These are phyloP conservation scores for Sporothrix inflata DNA, from an alignment of 2,329 filamentous ascomycete species.

Conservation along the genomic window DNA sequence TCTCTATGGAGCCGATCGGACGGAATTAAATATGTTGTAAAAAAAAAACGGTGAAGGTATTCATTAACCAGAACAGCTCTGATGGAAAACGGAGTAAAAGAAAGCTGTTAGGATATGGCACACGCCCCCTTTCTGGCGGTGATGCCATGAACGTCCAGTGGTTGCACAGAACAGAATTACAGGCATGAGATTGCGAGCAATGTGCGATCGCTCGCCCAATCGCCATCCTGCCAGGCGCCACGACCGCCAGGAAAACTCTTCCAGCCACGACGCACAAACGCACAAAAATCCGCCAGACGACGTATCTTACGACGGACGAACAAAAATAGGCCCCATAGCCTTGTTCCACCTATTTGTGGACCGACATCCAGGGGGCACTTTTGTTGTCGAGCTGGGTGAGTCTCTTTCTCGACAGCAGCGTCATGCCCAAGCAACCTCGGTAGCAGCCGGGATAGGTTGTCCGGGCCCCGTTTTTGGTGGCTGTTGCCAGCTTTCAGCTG, in stretches of 20 bases:
- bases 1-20: neutral
- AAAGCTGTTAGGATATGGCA: neutral
- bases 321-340: constrained; percentile 17
- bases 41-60: neutral
- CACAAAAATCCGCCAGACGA: neutral
- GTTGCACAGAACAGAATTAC: neutral
- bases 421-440: constrained; percentile 26
- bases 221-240: neutral
- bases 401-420: neutral
- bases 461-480: neutral
- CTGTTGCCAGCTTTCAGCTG: constrained; percentile 16
- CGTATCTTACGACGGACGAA: neutral
- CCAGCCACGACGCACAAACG: constrained; percentile 7
- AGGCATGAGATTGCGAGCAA: neutral
- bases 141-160: neutral
- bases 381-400: neutral
- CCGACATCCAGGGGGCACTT: neutral
- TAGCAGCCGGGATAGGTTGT: constrained; percentile 25
- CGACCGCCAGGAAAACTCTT: constrained; percentile 16
- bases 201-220: constrained; percentile 14
- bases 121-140: neutral
- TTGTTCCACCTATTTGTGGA: constrained; percentile 21
- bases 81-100: neutral
- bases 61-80: neutral
- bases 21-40: neutral